Conservation (phyloP, 2,329 filamentous ascomycete genomes). For the Neoascochyta sp. region DNA sequence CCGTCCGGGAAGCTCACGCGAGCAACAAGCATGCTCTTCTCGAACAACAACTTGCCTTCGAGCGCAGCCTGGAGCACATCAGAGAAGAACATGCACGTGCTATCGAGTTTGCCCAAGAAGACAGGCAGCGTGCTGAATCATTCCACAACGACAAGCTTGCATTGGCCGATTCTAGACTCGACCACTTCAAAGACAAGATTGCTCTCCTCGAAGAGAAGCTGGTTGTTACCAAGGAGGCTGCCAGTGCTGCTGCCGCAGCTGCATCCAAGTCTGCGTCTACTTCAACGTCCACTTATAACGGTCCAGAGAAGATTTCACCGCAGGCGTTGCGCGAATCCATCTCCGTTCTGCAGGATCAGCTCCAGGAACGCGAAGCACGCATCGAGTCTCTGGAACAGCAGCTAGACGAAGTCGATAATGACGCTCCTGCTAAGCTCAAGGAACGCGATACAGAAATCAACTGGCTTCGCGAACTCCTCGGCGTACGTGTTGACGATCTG, state of each 20-base stretch:
- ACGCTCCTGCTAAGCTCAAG: constrained; percentile 76
- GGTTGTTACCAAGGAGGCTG: constrained; percentile 83
- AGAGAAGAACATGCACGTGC: constrained; percentile 57
- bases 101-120: constrained; percentile 70
- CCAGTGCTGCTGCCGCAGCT: constrained; percentile 77
- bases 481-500: constrained; percentile 84
- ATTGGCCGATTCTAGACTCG: constrained; percentile 77
- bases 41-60: constrained; percentile 46
- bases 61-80: constrained; percentile 44
- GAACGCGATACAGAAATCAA: constrained; percentile 91
- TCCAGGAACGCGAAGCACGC: constrained; percentile 85
- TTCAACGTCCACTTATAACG: constrained; percentile 31
- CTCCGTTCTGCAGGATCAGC: constrained; percentile 90
- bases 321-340: constrained; percentile 95
- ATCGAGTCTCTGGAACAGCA: constrained; percentile 83
- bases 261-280: constrained; percentile 46
- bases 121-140: constrained; percentile 74
- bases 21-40: constrained; percentile 53
- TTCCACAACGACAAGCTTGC: constrained; percentile 77
- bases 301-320: constrained; percentile 83
- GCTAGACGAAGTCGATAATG: constrained; percentile 65
- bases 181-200: constrained; percentile 82
- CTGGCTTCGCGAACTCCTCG: constrained; percentile 91
- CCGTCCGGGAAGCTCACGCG: constrained; percentile 53
- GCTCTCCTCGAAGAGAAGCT: constrained; percentile 84